A percentile compares a stretch with the other conserved stretches of the same genome.
These are phyloP conservation scores for Talaromyces piceae DNA, from an alignment of 2,329 filamentous ascomycete genomes.

Conservation along the genomic window DNA sequence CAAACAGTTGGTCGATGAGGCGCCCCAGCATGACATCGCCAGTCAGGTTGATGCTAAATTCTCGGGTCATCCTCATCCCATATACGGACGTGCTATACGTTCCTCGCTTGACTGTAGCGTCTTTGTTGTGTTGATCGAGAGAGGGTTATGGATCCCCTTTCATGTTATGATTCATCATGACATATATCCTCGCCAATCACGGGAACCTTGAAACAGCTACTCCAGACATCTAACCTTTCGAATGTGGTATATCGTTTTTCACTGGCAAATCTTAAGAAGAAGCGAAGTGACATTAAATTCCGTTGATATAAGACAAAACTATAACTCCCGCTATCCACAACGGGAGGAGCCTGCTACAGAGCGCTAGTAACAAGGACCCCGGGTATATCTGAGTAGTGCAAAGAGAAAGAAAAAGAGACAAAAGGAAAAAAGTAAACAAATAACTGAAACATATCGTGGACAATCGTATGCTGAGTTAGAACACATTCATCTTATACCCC, in stretches of 20 bases:
- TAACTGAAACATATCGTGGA: neutral
- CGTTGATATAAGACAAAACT: neutral
- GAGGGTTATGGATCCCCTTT: too few species aligned
- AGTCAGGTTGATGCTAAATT: slow-evolving; percentile 25
- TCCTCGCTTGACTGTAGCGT: too few species aligned
- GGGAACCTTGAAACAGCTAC: neutral
- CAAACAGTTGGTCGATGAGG: slow-evolving; percentile 34
- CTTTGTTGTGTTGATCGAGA: too few species aligned
- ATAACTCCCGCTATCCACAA: too few species aligned
- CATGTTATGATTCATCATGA: neutral
- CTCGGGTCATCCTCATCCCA: neutral
- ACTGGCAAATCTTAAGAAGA: neutral
- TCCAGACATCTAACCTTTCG: too few species aligned
- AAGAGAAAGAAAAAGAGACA: neutral
- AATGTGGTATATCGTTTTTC: too few species aligned
- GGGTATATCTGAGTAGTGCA: slow-evolving; percentile 1
- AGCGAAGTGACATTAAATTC: neutral
- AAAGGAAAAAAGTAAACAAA: too few species aligned
- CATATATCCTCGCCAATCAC: neutral
- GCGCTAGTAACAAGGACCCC: neutral
- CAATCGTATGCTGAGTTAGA: neutral
- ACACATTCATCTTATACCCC: slow-evolving; percentile 15
- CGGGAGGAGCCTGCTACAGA: neutral
- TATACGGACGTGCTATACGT: neutral
- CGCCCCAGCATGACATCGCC: slow-evolving; percentile 39